Evolutionary conservation across 2,329 filamentous ascomycete genomes (phyloP), one percentile per base, ranked within the genome.

Genomic region (Aureobasidium melanogenum): DNA sequence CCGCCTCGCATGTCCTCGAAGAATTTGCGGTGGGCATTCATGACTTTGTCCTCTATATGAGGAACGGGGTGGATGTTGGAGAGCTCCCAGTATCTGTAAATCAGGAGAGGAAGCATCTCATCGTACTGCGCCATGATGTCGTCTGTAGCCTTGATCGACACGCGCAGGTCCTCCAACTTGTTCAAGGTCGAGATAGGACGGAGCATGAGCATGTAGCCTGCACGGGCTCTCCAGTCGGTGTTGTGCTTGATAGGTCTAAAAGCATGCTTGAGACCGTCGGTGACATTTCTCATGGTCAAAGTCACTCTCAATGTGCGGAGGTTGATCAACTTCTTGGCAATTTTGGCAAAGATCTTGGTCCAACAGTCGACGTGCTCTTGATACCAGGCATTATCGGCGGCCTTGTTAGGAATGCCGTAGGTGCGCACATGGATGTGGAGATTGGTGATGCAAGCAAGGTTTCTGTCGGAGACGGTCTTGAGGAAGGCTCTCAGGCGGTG

Each of bases 181-280:
- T 19, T 17, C 56, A 50, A 22, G 56, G 17, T 32, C 12, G 56
- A 59, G 17, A 59, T n/a, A 30, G 43, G 34, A 6, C 47, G 44
- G 22, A 59, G 56, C 56, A 59, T 59, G 34, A 59, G 56, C 56
- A 59, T 48, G 43, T 59, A 36, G 6, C 56, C 44, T 12, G 56
- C 56, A 15, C 56, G 56, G 12, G 8, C 26, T 36, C 41, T 59
- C 56, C 56, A 59, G 34, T 59, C 56, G 6, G 24, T 34, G 15
- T 44, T 34, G 26, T 34, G 1, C 17, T 22, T 7, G n/a, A 24
- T 12, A 19, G 43, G 44, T 17, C 28, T 59, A 26, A 59, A 59
- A n/a, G 56, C 56, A 22, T 34, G 34, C 32, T 39, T 48, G 17
- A 59, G 24, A 34, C 26, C 32, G 22, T 59, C 56, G 17, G 32